These are phyloP conservation scores for Hanseniaspora meyeri DNA, from an alignment of 805 yeast genomes.

Conservation along the genomic window DNA sequence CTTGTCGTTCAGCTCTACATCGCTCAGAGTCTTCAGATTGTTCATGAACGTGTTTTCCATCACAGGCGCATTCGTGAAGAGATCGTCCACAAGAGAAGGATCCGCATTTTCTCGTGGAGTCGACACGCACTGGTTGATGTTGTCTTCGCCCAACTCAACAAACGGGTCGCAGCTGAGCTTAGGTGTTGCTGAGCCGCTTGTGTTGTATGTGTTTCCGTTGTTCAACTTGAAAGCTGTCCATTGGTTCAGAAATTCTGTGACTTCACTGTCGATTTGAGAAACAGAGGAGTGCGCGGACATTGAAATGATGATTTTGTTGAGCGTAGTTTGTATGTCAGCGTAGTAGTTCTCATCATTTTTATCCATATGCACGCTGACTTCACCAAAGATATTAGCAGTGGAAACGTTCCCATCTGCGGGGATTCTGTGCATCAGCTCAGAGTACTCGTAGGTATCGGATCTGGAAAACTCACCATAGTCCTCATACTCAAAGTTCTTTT, in stretches of 20 bases:
- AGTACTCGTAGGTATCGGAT: slow-evolving; percentile 2
- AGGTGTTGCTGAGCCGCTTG: not conserved
- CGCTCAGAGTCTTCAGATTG: slow-evolving; percentile 17
- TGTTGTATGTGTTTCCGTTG: not conserved
- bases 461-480: not conserved
- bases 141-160: not conserved
- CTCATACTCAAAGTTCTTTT: not conserved
- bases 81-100: not conserved
- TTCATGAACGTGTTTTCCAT: slow-evolving; percentile 2
- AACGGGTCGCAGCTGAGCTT: not conserved
- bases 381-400: not conserved
- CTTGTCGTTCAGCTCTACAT: slow-evolving; percentile 23
- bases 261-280: not conserved
- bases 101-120: not conserved
- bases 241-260: not conserved
- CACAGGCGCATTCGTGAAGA: not conserved
- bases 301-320: not conserved
- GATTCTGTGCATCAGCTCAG: slow-evolving; percentile 9
- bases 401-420: not conserved
- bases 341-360: not conserved
- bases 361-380: not conserved
- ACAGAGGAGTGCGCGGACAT: not conserved
- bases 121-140: not conserved
- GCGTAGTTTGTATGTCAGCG: not conserved
- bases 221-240: slow-evolving; percentile 5